Evolutionary conservation across 2,329 filamentous ascomycete genomes (phyloP), one percentile per base, ranked within the genome.

Genomic region (Colletotrichum liriopes): DNA sequence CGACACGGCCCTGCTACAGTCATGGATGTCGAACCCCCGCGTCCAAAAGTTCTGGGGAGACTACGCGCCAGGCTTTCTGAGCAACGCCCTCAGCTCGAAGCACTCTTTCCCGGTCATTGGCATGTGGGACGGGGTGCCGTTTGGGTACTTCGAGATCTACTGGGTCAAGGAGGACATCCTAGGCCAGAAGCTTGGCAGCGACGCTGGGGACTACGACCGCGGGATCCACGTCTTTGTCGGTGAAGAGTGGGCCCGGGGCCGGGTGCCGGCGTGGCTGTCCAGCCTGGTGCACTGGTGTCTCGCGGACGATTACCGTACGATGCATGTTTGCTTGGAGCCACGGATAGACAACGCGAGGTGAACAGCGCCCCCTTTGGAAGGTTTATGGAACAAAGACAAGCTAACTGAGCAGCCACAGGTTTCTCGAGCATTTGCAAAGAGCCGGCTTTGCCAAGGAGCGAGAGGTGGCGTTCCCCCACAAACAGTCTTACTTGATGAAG

Each of bases 101-200:
- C 93, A 98, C 81, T 94, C 92, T 11, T 98, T 98, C 81, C 96
- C 96, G 0, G 94, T 92, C 0, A 96, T 98, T 73, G 96, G 94
- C 0, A 92, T 95, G 79, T 99, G 96, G 94, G 94, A 98, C 77
- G 95, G 94, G 14, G 93, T 96, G 72, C 96, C 96, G 0, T 99
- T 98, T 83, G 96, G 95, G 0, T 99, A 97, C 80, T 98, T 99
- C 79, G 96, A 99, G 84, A 89, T 99, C 43, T 99, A 99, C 84
- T 99, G 96, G 96, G 94, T 96, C 4, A 98, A 97, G 78, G 96
- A 99, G 80, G 96, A 98, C 78, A 84, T 86, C 0, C 81, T 99
- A 0, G 94, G 94, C 0, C 88, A 87, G 59, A 87, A 94, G 74
- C 82, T 97, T 5, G 87, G 91, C 0, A 87, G 87, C 29, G 87